Evolutionary conservation across 495 filamentous ascomycete genomes (phyloP), one percentile per base, ranked within the genome.

Genomic region (Aspergillus steynii): DNA sequence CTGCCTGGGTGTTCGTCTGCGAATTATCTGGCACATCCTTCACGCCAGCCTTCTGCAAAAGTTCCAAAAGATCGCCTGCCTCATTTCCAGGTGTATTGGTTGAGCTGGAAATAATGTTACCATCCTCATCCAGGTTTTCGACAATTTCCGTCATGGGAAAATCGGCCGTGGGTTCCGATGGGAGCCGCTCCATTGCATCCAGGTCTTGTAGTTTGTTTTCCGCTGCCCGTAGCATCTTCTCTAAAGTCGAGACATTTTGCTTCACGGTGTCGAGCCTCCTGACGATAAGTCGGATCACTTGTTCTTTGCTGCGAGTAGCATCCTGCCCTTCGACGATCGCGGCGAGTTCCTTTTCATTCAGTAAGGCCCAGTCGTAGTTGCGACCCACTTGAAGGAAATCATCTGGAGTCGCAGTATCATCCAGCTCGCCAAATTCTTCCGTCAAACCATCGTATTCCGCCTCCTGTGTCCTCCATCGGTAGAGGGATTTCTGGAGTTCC

Each of bases 81-180:
- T 79, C 74, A 50, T 89, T 82, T 25, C 85, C 85, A 0, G 90
- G 85, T 1, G 70, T 83, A 10, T 85, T 85, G 7, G 85, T 76
- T 29, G 78, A 80, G 56, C 77, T 86, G 0, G 83, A 88, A 32
- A 97, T 77, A 10, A 98, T 82, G 67, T 96, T 94, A 20, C 86
- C 95, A 20, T 96, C 87, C 25, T 97, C 94, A 71, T 99, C 95
- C 50, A 99, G 78, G 75, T 96, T 88, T 72, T 99, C 94, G 48
- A 87, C 74, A 61, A 99, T 97, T 56, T 97, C 94, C 26, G 86
- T 90, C 55, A 96, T 81, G 3, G 92, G 89, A 50, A 93, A 71
- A 60, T 87, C 74, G 10, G 65, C 55, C 8, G 61, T 66, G 8
- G 58, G 53, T 45, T 69, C 68, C 0, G 31, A n/a, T 8, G 71